Percentiles rank a stretch among this genome's conserved stretches.
Conservation (phyloP, 495 filamentous ascomycete species). For the Neurospora africana region DNA sequence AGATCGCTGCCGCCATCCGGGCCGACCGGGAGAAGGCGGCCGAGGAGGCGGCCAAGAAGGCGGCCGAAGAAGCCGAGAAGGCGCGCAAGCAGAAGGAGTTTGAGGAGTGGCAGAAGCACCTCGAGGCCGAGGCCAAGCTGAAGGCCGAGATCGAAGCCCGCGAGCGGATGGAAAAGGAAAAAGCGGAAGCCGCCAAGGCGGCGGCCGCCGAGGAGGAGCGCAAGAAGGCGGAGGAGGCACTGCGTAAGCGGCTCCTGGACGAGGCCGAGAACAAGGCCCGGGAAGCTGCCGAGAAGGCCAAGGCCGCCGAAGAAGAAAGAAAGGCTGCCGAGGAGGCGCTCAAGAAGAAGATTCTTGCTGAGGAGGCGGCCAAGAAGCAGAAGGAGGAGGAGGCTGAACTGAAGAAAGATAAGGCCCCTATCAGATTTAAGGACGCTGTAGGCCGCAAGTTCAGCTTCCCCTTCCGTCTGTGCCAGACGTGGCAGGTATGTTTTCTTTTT, state of each 20-base stretch:
- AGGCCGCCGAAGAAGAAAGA: slow-evolving; percentile 22
- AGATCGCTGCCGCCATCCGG: slow-evolving; percentile 15
- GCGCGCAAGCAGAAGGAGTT: slow-evolving; percentile 30
- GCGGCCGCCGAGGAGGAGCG: slow-evolving; percentile 25
- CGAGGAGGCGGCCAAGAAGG: slow-evolving; percentile 30
- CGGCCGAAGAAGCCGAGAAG: slow-evolving; percentile 30
- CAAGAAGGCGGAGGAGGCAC: slow-evolving; percentile 12
- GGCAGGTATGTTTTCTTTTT: slow-evolving; percentile 48
- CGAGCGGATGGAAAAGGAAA: slow-evolving; percentile 29
- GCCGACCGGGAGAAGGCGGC: slow-evolving; percentile 25
- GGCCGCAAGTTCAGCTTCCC: slow-evolving; percentile 81
- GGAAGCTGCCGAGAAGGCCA: slow-evolving; percentile 8
- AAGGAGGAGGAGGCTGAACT: slow-evolving; percentile 45
- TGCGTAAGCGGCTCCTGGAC: slow-evolving; percentile 11
- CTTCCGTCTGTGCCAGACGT: slow-evolving; percentile 67
- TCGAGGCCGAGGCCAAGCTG: slow-evolving; percentile 34
- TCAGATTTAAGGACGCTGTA: slow-evolving; percentile 82
- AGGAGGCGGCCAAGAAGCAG: slow-evolving; percentile 26
- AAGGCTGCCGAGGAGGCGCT: slow-evolving; percentile 36
- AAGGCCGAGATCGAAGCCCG: slow-evolving; percentile 34
- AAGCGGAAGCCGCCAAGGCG: slow-evolving; percentile 20
- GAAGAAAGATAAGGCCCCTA: slow-evolving; percentile 41
- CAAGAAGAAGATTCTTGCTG: slow-evolving; percentile 31
- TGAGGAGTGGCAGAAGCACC: slow-evolving; percentile 37
- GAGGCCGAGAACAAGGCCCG: slow-evolving; percentile 7